Base-by-base conservation (phyloP, 2,329 filamentous ascomycete species). In the Talaromyces sp. region DNA sequence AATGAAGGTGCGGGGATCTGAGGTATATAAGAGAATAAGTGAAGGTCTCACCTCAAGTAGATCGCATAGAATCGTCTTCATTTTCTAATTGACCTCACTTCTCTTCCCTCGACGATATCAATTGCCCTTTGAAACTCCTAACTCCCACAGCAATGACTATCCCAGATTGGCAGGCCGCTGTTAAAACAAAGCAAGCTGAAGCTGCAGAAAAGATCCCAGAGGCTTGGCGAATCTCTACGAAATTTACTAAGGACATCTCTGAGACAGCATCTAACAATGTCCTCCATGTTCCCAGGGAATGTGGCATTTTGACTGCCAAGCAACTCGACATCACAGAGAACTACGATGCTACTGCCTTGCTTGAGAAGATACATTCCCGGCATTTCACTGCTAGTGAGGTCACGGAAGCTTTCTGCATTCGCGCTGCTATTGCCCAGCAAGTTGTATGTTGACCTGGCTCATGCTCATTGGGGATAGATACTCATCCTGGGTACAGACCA, bases 251-350 rank as follows among this genome's bases (percentile, higher is more conserved):
- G 16, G n/a, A 49, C 10, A 43, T 54, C 30, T 53, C 54, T 4
- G 49, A 56, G n/a, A 58, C 46, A 8, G 36, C 49, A 10, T 44
- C 29, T 11, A 46, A 29, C 2, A 56, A 56, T 48, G 50, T 60
- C 11, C 29, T 60, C 11, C 55, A 56, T 37, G 19, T 60, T 6
- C 57, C 56, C 7, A 42, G 43, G 4, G 39, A 36, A 11, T 56
- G 45, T 4, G 56, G 51, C 5, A 45, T 58, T 9, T 11, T 60
- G 10, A 49, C 53, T 6, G 30, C 19, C 4, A 51, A 45, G 13
- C 53, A 60, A n/a, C 41, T 57, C 2, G 43, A 52, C 2, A 60
- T 60, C 11, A 60, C 58, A 11, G 58, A 58, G 24, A 37, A 51
- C 2, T 30, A 56, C 35, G 56, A 60, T 47, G 58, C 56, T 1